Percentiles rank a stretch among this genome's conserved stretches.
Conservation (phyloP, 768 basidiomycete species). For the Russula sp. region DNA sequence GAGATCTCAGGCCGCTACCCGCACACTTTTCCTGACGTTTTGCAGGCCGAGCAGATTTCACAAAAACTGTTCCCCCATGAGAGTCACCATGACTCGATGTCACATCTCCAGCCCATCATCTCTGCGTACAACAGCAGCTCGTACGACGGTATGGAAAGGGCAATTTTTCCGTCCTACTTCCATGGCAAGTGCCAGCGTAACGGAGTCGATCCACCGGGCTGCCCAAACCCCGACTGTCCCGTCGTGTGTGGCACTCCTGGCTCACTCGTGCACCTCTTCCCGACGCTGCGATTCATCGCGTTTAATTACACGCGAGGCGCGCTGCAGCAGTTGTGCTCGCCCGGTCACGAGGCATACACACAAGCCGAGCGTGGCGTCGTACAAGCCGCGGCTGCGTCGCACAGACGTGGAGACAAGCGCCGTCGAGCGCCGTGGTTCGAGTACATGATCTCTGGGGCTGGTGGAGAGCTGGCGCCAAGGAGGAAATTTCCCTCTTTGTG, state of each 20-base stretch:
- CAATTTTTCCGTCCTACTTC: constrained; percentile 67
- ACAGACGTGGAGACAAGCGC: neutral
- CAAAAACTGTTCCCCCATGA: constrained; percentile 31
- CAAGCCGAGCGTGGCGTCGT: constrained; percentile 40
- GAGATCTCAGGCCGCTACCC: constrained; percentile 22
- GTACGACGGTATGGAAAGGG: constrained; percentile 41
- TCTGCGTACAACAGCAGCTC: constrained; percentile 41
- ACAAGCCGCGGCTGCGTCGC: constrained; percentile 30
- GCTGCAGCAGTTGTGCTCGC: constrained; percentile 33
- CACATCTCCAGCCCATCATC: constrained; percentile 44
- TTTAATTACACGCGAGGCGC: constrained; percentile 38
- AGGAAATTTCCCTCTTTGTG: constrained; percentile 15
- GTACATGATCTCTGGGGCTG: constrained; percentile 12
- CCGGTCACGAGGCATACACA: constrained; percentile 39
- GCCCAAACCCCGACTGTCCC: constrained; percentile 75
- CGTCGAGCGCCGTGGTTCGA: constrained; percentile 17
- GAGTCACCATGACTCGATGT: constrained; percentile 21
- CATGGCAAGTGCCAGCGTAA: constrained; percentile 67
- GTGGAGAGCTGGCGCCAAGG: constrained; percentile 2
- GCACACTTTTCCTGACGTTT: constrained; percentile 18
- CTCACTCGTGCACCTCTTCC: constrained; percentile 65
- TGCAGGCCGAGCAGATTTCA: constrained; percentile 36
- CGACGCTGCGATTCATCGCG: constrained; percentile 43
- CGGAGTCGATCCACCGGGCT: constrained; percentile 57
- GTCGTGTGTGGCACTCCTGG: constrained; percentile 81